Percentiles rank a stretch among this genome's conserved stretches.
Conservation (phyloP, 2,329 filamentous ascomycete genomes). For the Emericellopsis cladophorae region DNA sequence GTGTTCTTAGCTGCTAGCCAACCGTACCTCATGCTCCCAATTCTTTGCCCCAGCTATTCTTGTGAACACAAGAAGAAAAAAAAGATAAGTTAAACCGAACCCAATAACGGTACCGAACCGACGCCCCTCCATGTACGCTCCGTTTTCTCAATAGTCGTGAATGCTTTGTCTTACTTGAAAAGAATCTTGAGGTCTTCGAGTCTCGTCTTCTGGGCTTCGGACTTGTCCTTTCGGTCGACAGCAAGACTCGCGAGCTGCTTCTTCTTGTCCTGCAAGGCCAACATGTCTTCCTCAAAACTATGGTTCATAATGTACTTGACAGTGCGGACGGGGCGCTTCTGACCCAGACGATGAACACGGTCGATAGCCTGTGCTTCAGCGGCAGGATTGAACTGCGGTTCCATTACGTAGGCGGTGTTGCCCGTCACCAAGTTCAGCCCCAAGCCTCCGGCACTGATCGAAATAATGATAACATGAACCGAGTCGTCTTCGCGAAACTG, state of each 20-base stretch:
- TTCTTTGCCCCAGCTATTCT: no score
- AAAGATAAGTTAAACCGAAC: no score
- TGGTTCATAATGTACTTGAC: slow-evolving; percentile 79
- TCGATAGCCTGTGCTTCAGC: slow-evolving; percentile 91
- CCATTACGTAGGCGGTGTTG: slow-evolving; percentile 90
- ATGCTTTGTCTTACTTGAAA: slow-evolving; percentile 29
- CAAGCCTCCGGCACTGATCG: slow-evolving; percentile 82
- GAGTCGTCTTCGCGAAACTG: slow-evolving; percentile 59
- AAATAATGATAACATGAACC: slow-evolving; percentile 76
- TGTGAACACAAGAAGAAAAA: no score
- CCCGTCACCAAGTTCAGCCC: slow-evolving; percentile 83
- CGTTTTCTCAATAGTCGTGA: background rate
- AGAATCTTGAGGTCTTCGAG: slow-evolving; percentile 45
- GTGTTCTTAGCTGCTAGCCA: no score
- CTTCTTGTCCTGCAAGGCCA: slow-evolving; percentile 84
- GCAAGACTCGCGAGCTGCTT: slow-evolving; percentile 79
- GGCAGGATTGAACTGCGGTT: slow-evolving; percentile 93
- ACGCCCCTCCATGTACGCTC: background rate
- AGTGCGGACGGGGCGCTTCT: slow-evolving; percentile 79
- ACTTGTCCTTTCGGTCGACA: slow-evolving; percentile 53
- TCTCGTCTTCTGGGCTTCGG: slow-evolving; percentile 46
- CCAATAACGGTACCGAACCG: no score
- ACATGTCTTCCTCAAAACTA: slow-evolving; percentile 92
- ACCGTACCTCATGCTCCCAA: no score
- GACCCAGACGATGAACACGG: slow-evolving; percentile 81